These are phyloP conservation scores for Nicotiana attenuata DNA, from an alignment of 257 asterid genomes.

Conservation along the genomic window DNA sequence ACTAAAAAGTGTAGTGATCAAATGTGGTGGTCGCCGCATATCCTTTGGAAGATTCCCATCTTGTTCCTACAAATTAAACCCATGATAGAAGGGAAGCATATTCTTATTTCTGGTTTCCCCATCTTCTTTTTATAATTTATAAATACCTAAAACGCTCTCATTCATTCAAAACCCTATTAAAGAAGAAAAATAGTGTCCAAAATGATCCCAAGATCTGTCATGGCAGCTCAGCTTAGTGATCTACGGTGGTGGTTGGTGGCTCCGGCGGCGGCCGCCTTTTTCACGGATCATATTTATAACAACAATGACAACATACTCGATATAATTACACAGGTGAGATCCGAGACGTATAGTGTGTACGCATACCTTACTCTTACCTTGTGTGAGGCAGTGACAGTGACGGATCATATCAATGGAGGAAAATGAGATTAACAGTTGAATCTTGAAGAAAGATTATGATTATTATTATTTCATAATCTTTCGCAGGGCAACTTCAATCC, in stretches of 20 bases:
- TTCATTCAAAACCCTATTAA: not conserved
- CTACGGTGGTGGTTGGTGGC: not conserved
- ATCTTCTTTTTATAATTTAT: too few relatives aligned
- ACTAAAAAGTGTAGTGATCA: conserved; percentile 23
- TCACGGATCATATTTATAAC: too few relatives aligned
- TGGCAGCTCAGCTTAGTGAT: not conserved
- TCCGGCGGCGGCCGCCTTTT: not conserved
- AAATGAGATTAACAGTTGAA: not conserved
- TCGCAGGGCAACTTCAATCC: conserved; percentile 50
- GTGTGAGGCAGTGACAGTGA: not conserved
- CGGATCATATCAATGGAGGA: not conserved
- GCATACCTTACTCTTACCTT: too few relatives aligned
- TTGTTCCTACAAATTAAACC: conserved; percentile 10
- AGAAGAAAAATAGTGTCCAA: not conserved
- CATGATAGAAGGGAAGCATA: conserved; percentile 20
- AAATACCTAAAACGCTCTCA: not conserved
- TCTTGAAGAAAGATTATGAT: not conserved
- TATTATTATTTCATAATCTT: conserved; percentile 3
- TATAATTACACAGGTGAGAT: too few relatives aligned
- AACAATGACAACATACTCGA: too few relatives aligned
- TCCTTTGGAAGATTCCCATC: conserved; percentile 44
- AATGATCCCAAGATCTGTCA: not conserved
- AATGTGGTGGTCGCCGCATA: conserved; percentile 48
- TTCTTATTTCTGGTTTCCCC: conserved; percentile 7
- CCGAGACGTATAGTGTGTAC: too few relatives aligned